Conservation (phyloP, 2,329 filamentous ascomycete species). For the Coniochaeta prunicola region DNA sequence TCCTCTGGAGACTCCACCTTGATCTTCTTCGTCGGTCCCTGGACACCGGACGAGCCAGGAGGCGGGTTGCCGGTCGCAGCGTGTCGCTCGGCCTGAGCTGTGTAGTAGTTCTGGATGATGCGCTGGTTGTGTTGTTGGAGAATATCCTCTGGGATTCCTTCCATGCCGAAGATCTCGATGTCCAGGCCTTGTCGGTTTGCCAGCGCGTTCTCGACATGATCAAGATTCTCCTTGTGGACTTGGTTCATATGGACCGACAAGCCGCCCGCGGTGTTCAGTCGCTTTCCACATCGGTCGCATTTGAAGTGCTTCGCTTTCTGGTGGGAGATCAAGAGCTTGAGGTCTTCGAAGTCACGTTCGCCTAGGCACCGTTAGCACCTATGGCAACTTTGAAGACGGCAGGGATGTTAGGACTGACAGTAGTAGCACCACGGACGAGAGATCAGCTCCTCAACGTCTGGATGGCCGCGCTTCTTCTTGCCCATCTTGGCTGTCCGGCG, state of each 20-base stretch:
- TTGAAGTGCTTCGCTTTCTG: constrained; percentile 99
- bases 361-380: constrained; percentile 29
- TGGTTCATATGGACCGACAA: constrained; percentile 96
- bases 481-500: constrained; percentile 49
- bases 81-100: constrained; percentile 75
- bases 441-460: constrained; percentile 82
- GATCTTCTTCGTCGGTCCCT: constrained; percentile 63
- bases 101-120: constrained; percentile 79
- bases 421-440: constrained; percentile 95
- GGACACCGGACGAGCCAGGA: constrained; percentile 29
- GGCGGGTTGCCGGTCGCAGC: constrained; percentile 75
- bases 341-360: constrained; percentile 95
- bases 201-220: constrained; percentile 84
- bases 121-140: constrained; percentile 77
- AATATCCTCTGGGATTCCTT: constrained; percentile 85
- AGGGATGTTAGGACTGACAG: constrained; percentile 43
- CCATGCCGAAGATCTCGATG: constrained; percentile 97
- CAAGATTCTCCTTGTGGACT: constrained; percentile 90
- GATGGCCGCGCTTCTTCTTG: constrained; percentile 84
- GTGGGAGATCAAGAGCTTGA: constrained; percentile 93
- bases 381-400: background rate
- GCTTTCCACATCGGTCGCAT: constrained; percentile 81
- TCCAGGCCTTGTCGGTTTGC: constrained; percentile 79
- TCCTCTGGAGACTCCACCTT: constrained; percentile 71
- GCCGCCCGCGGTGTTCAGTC: constrained; percentile 91